Evolutionary conservation across 345 rosid genomes (phyloP).

Genomic region (Clarkia xantiana): DNA sequence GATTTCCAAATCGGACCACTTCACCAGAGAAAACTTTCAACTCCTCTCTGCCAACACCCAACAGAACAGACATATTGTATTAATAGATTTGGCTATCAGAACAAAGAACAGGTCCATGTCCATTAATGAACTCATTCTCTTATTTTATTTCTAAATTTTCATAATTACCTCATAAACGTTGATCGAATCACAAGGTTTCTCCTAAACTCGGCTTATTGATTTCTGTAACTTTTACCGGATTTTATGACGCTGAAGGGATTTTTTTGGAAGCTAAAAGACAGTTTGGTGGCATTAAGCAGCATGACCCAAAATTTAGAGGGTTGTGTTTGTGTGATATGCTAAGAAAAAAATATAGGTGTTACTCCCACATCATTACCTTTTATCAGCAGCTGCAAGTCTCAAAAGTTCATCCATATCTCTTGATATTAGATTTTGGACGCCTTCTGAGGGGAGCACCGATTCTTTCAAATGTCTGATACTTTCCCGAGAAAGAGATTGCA

Average conservation of each 20-base stretch:
- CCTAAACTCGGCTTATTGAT: too few relatives aligned
- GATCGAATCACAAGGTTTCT: too few relatives aligned
- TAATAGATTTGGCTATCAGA: neutral
- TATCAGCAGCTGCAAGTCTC: conserved; percentile 74
- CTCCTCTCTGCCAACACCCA: conserved; percentile 48
- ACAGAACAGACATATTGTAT: conserved; percentile 5
- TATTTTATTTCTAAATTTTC: neutral
- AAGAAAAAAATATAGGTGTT: too few relatives aligned
- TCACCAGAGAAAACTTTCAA: conserved; percentile 74
- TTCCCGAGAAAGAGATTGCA: conserved; percentile 74
- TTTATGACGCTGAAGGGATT: too few relatives aligned
- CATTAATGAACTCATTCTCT: neutral
- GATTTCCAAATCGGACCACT: conserved; percentile 94
- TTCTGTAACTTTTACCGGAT: too few relatives aligned
- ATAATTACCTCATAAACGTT: too few relatives aligned
- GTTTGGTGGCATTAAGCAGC: neutral
- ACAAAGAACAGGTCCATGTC: neutral
- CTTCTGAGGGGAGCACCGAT: conserved; percentile 73
- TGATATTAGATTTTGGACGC: conserved; percentile 67
- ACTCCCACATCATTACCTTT: conserved; percentile 33
- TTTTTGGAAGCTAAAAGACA: too few relatives aligned
- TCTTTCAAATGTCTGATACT: conserved; percentile 61
- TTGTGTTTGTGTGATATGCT: too few relatives aligned
- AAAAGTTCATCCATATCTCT: conserved; percentile 66
- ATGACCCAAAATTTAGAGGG: neutral